A percentile compares a stretch with the other conserved stretches of the same genome.
These are phyloP conservation scores for Penicillium chermesinum DNA, from an alignment of 495 filamentous ascomycete genomes.

Conservation along the genomic window DNA sequence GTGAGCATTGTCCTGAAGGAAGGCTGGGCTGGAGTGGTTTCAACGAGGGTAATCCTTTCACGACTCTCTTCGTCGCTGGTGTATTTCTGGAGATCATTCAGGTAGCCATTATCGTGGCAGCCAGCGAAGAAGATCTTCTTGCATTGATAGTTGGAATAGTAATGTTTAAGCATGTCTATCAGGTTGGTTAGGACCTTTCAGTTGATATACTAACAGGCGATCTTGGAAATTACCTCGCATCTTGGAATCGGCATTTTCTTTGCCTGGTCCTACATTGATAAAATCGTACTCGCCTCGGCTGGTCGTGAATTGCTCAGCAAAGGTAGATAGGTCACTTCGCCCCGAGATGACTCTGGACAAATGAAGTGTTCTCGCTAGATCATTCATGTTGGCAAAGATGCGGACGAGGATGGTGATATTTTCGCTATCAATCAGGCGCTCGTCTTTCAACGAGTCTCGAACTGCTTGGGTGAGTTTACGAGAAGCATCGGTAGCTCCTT, in stretches of 20 bases:
- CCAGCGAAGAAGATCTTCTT: constrained; percentile 13
- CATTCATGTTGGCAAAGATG: constrained; percentile 1
- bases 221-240: constrained; percentile 2
- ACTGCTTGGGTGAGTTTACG: background rate
- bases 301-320: constrained; percentile 10
- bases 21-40: constrained; percentile 5
- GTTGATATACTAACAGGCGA: background rate
- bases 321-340: constrained; percentile 18
- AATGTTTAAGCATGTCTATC: constrained; percentile 8
- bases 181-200: background rate
- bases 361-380: background rate
- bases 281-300: constrained; percentile 11
- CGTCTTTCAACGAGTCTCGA: background rate
- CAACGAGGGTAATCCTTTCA: constrained; percentile 1
- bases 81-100: constrained; percentile 5
- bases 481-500: constrained; percentile 3
- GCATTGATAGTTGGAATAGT: constrained; percentile 10
- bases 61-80: background rate
- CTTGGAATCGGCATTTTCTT: constrained; percentile 13
- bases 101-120: constrained; percentile 12
- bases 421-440: background rate
- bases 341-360: background rate
- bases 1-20: background rate
- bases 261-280: constrained; percentile 12
- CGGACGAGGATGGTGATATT: constrained; percentile 2